These are phyloP conservation scores for Chiua sp. DNA, from an alignment of 1,284 basidiomycete genomes.

Conservation along the genomic window DNA sequence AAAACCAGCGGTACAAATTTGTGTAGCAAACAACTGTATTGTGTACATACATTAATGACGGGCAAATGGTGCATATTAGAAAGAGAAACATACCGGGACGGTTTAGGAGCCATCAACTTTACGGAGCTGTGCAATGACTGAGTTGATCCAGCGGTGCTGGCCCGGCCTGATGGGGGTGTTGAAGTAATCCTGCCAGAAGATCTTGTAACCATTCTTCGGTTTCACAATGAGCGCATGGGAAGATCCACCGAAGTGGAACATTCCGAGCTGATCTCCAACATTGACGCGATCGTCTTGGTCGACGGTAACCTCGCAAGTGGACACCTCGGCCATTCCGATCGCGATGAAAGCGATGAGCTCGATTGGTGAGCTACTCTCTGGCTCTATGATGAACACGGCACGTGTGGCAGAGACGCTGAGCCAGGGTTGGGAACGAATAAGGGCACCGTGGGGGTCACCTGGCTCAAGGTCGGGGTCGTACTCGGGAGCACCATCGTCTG, in stretches of 20 bases:
- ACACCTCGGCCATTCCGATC: conserved; percentile 63
- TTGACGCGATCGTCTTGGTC: background rate
- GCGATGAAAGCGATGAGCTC: conserved; percentile 52
- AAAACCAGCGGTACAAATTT: no score
- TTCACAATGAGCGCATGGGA: conserved; percentile 48
- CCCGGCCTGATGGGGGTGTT: background rate
- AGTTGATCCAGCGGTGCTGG: conserved; percentile 14
- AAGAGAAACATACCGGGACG: background rate
- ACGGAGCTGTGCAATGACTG: conserved; percentile 6
- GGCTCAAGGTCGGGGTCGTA: background rate
- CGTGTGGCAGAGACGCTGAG: conserved; percentile 43
- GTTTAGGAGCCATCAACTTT: background rate
- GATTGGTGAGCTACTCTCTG: conserved; percentile 35
- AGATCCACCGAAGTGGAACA: conserved; percentile 60
- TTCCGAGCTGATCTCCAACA: conserved; percentile 50
- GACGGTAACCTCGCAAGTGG: conserved; percentile 42
- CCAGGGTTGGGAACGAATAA: conserved; percentile 44
- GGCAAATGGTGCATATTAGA: background rate
- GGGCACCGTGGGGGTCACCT: conserved; percentile 31
- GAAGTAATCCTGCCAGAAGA: conserved; percentile 5
- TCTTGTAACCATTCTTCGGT: background rate
- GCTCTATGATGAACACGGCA: conserved; percentile 55
- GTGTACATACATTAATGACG: no score
- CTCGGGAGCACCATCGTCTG: conserved; percentile 2
- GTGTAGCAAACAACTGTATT: no score